phyloP scores from a whole-genome alignment of 805 yeast genomes.

The Kazachstania viticola region DNA sequence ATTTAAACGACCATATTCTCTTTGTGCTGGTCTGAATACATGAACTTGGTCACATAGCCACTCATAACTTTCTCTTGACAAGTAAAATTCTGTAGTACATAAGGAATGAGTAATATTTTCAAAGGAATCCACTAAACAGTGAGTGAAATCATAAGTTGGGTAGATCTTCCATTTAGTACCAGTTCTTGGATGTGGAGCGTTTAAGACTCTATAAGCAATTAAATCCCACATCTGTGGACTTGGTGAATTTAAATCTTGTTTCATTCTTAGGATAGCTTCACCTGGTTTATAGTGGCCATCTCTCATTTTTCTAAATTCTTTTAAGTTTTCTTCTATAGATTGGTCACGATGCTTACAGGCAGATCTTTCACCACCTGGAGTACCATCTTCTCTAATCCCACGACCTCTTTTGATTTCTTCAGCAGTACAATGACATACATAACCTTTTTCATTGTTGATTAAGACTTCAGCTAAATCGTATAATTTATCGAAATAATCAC shows the following conservation, averaged over 20 bases:
- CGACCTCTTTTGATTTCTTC: constrained; percentile 85
- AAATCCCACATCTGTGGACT: constrained; percentile 99
- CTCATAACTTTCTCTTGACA: constrained; percentile 91
- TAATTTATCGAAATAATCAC: constrained; percentile 85
- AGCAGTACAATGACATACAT: constrained; percentile 86
- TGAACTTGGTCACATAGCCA: constrained; percentile 95
- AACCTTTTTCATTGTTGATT: constrained; percentile 61
- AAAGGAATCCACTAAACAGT: constrained; percentile 95
- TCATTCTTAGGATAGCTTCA: constrained; percentile 92
- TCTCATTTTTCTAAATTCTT: constrained; percentile 81
- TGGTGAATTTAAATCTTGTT: constrained; percentile 80
- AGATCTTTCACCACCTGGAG: constrained; percentile 84
- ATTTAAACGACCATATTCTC: constrained; percentile 95
- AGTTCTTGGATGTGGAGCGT: constrained; percentile 91
- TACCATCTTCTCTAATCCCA: constrained; percentile 85
- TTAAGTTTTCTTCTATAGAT: constrained; percentile 61
- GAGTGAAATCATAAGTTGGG: constrained; percentile 98
- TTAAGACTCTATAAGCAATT: constrained; percentile 88
- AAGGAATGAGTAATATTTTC: constrained; percentile 93
- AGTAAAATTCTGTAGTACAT: constrained; percentile 90
- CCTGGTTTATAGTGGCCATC: constrained; percentile 84
- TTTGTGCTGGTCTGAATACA: constrained; percentile 95
- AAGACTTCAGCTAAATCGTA: constrained; percentile 82
- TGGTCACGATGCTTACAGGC: constrained; percentile 70
- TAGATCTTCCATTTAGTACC: constrained; percentile 96